Conservation (phyloP, 306 rosid species). For the Dalbergia cultrata region DNA sequence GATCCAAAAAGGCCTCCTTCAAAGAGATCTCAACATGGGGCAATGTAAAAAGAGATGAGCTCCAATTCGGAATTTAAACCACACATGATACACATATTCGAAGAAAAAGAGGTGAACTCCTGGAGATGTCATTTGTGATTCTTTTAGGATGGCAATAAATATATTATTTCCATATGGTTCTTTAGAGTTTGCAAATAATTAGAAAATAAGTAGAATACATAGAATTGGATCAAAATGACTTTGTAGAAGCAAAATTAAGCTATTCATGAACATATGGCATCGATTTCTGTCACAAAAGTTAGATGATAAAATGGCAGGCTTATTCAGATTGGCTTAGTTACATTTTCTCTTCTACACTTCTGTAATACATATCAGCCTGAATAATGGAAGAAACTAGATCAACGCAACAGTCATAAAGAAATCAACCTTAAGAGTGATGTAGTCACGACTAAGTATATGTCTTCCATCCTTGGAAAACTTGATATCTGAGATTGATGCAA, state of each 20-base stretch:
- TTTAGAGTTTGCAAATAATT: not conserved
- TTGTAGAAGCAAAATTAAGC: not conserved
- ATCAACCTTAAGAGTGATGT: constrained; percentile 79
- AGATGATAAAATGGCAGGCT: not conserved
- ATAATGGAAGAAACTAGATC: constrained; percentile 21
- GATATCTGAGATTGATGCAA: constrained; percentile 79
- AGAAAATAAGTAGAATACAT: not conserved
- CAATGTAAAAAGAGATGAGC: no score
- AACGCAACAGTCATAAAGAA: constrained; percentile 3
- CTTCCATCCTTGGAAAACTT: constrained; percentile 79
- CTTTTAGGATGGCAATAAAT: no score
- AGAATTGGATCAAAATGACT: not conserved
- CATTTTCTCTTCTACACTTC: not conserved
- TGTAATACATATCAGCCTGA: not conserved
- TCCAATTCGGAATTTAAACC: no score
- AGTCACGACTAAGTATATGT: constrained; percentile 81
- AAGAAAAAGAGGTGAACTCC: no score
- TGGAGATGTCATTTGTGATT: no score
- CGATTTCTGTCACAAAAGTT: not conserved
- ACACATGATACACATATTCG: no score
- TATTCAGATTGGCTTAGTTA: not conserved
- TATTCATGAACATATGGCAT: not conserved
- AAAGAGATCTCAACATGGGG: no score
- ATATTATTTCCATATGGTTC: no score
- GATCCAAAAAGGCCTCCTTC: no score